Base-by-base conservation (phyloP, 1,284 basidiomycete genomes). In the Austropuccinia psidii region DNA sequence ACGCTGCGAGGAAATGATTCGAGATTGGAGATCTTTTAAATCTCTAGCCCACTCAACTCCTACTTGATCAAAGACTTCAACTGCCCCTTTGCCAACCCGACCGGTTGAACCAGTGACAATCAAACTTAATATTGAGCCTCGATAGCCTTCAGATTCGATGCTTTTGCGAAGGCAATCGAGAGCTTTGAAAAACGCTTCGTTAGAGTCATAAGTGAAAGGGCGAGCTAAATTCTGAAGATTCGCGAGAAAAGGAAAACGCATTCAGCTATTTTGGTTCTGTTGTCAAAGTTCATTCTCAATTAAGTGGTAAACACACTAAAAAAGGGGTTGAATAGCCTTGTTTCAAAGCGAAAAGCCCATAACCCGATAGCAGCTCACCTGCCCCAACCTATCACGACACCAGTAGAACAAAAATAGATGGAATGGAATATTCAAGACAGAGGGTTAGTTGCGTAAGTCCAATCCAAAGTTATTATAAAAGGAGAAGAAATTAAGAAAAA, bases 241-340 rank as follows among this genome's bases (percentile, higher is more conserved):
- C 66, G 68, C 21, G 27, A 15, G 19, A 29, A 5, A 62, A 17
- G 15, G n/a, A 24, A n/a, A 50, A 37, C 27, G 17, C 29, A 45
- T 31, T 61, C n/a, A 37, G 9, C 58, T 45, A 43, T 17, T 43
- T 43, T 17, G 31, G 31, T 35, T 17, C 33, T 43, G 39, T 8
- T 41, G 17, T 29, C 65, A 31, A 57, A 39, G n/a, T 61, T 11
- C 4, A 29, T n/a, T 17, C 35, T 11, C n/a, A 3, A 24, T 2
- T 24, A 19, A 6, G 21, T 24, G 13, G 31, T 1, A 4, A 7
- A 80, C 87, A 76, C 77, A 91, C 90, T 11, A 94, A 83, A 78
- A 94, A 89, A 0, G 91, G 90, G 13, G 89, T 89, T 0, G 90
- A 87, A 9, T 91, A 84, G 0, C 92, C 92, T 1, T 87, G 83